phyloP scores from a whole-genome alignment of 441 rosid genomes.

The Erysimum pusillum region DNA sequence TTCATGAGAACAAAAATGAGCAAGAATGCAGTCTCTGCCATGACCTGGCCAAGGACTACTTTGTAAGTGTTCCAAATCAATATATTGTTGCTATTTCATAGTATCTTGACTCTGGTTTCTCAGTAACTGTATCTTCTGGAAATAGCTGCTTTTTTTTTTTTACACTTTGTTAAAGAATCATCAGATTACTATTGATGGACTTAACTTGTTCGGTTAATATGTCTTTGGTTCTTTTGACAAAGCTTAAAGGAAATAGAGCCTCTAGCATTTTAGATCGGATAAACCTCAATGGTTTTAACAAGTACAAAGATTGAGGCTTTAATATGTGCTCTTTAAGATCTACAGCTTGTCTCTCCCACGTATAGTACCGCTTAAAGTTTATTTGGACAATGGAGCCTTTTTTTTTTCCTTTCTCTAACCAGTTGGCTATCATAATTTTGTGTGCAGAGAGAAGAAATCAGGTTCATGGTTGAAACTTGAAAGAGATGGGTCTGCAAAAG shows the following conservation, averaged over 20 bases:
- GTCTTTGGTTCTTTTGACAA: not conserved
- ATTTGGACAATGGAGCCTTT: not conserved
- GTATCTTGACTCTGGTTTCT: constrained; percentile 5
- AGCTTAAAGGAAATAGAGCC: not conserved
- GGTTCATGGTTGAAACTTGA: not conserved
- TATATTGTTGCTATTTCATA: not conserved
- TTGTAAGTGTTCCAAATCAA: constrained; percentile 58
- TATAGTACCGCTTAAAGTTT: not conserved
- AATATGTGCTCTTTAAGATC: not conserved
- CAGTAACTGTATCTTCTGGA: constrained; percentile 17
- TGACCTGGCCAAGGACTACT: constrained; percentile 79
- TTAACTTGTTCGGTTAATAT: constrained; percentile 23
- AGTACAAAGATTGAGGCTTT: constrained; percentile 4
- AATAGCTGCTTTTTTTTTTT: constrained; percentile 11
- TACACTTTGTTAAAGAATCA: constrained; percentile 7
- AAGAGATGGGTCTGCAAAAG: not conserved
- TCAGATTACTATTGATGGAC: constrained; percentile 10
- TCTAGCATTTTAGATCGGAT: not conserved
- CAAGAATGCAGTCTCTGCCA: constrained; percentile 82
- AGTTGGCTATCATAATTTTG: not conserved
- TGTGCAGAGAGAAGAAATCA: not conserved
- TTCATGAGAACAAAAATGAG: constrained; percentile 50
- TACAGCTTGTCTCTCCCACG: not conserved
- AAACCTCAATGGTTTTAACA: not conserved
- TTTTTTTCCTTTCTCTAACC: not conserved